Conservation (phyloP, 129 eudicot species). For the Cynara cardunculus region DNA sequence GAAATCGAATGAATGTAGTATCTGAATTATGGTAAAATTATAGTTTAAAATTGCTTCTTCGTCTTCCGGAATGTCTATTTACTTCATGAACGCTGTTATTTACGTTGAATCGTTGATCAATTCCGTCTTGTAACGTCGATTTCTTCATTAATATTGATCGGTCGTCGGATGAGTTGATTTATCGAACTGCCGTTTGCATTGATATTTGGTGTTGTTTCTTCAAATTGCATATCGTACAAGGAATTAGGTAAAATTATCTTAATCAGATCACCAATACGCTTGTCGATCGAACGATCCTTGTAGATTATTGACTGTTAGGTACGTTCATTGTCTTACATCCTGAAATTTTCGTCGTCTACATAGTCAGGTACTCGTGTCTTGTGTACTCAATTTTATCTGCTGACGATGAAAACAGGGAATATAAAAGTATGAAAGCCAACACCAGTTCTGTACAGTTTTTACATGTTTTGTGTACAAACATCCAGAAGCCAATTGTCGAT, state of each 20-base stretch:
- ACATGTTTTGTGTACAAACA: too few species aligned
- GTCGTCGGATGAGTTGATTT: background rate
- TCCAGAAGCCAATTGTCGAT: background rate
- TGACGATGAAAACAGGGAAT: background rate
- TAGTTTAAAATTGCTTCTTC: background rate
- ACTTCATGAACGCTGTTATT: background rate
- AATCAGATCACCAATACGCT: too few species aligned
- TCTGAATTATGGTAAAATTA: background rate
- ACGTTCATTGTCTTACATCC: background rate
- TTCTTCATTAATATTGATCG: background rate
- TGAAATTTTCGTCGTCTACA: background rate
- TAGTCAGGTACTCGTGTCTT: too few species aligned
- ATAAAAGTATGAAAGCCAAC: background rate
- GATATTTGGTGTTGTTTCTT: background rate
- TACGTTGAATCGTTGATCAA: background rate
- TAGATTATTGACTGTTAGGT: background rate
- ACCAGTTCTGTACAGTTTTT: background rate
- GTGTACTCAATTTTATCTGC: background rate
- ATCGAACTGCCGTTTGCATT: background rate
- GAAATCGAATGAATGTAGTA: background rate
- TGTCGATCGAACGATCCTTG: too few species aligned
- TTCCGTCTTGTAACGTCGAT: background rate
- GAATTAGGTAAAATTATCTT: background rate
- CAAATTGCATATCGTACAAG: background rate
- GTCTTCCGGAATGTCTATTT: too few species aligned